phyloP scores from a whole-genome alignment of 805 yeast species.

The Ogataea chonburiensis region DNA sequence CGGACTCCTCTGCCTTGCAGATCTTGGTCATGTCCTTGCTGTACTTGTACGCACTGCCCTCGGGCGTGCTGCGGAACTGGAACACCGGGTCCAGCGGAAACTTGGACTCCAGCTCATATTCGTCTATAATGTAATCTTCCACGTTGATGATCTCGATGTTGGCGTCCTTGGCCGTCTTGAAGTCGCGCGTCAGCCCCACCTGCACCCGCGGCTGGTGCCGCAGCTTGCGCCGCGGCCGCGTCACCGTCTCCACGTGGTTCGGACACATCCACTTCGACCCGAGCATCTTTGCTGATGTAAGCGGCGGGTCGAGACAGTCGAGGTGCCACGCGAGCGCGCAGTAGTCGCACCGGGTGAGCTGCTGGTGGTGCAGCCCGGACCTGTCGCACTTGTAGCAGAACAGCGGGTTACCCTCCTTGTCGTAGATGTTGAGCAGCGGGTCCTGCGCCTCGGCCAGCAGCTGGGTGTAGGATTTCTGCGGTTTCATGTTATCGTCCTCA shows the following conservation, averaged over 20 bases:
- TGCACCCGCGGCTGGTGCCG: conserved; percentile 53
- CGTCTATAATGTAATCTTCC: conserved; percentile 32
- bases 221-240: conserved; percentile 48
- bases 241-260: conserved; percentile 61
- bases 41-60: conserved; percentile 33
- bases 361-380: conserved; percentile 58
- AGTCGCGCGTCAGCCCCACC: conserved; percentile 53
- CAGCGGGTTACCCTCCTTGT: conserved; percentile 64
- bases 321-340: conserved; percentile 85
- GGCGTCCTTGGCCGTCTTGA: conserved; percentile 39
- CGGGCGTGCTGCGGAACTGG: conserved; percentile 33
- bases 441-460: conserved; percentile 49
- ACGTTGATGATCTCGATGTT: conserved; percentile 53
- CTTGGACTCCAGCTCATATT: conserved; percentile 24
- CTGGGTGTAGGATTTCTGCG: conserved; percentile 41
- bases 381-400: conserved; percentile 75
- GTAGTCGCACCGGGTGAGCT: conserved; percentile 74
- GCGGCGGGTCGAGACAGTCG: conserved; percentile 79
- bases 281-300: conserved; percentile 66
- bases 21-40: conserved; percentile 27
- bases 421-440: conserved; percentile 57
- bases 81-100: conserved; percentile 38
- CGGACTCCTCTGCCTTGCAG: conserved; percentile 14
- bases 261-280: conserved; percentile 93
- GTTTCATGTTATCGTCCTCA: conserved; percentile 57